Evolutionary conservation across 129 eudicot species (phyloP), one percentile per base, ranked within the genome.

Genomic region (Arctium minus): DNA sequence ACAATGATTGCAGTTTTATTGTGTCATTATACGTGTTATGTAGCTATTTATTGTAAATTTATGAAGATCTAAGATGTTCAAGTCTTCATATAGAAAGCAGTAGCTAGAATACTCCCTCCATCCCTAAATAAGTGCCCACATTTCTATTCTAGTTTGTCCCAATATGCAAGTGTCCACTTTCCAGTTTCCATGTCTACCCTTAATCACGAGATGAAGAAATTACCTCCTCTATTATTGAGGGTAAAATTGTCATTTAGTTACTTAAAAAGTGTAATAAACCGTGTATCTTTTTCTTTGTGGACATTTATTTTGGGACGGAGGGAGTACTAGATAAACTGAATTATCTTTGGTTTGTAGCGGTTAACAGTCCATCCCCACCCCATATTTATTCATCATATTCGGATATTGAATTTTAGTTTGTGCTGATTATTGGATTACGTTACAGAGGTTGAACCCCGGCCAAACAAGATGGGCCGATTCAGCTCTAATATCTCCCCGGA

Each of bases 361-460:
- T 3, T 56, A 15, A 56, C 65, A 56, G 65, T 56, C 18, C 7
- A 6, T 56, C 65, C 22, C 22, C 3, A 11, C 62, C n/a, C n/a
- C 62, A 13, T 50, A 11, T 50, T 50, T 50, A 50, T 50, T 4
- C 22, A 15, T 60, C 30, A 17, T 60, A 17, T 56, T 35, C 81
- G 74, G 80, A 77, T 72, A 91, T 89, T 90, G 88, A 83, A 91
- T 79, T 78, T 33, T 39, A 10, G 32, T 77, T 62, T 15, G 70
- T 67, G 65, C 79, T 70, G 85, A 83, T 39, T 72, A 10, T 81
- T 85, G 60, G 77, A 81, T 81, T 79, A 71, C 75, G 42, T 81
- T 86, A 72, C 97, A 92, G 97, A 88, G 73, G 76, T 72, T 76
- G 94, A 85, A 74, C 75, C 79, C 70, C 82, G 90, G 89, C 88